A percentile compares a stretch with the other conserved stretches of the same genome.
phyloP scores from a whole-genome alignment of 1,284 basidiomycete species.

The Stereum hirsutum region DNA sequence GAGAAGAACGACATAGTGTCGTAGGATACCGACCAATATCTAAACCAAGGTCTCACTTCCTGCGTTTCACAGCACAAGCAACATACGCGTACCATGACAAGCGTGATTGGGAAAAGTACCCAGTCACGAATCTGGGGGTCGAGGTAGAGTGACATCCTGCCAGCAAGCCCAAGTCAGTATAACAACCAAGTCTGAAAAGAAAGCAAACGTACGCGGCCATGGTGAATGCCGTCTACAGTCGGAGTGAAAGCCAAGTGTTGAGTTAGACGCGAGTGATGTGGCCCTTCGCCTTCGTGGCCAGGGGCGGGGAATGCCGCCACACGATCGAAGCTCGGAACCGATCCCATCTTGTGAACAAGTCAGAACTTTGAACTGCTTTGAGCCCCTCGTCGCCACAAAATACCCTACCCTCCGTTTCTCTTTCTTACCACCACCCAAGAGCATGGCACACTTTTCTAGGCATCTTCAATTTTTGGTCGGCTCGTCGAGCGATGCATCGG shows the following conservation, averaged over 20 bases:
- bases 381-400: too few relatives aligned
- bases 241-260: too few relatives aligned
- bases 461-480: conserved; percentile 23
- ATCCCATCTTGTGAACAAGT: too few relatives aligned
- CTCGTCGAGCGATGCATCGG: conserved; percentile 18
- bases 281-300: too few relatives aligned
- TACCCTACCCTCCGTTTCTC: neutral
- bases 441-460: conserved; percentile 14
- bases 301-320: too few relatives aligned
- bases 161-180: neutral
- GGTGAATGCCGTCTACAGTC: neutral
- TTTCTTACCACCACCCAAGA: neutral
- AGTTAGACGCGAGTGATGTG: too few relatives aligned
- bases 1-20: conserved; percentile 88
- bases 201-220: neutral
- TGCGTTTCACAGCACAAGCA: neutral
- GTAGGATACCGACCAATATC: conserved; percentile 90
- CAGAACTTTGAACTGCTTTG: too few relatives aligned
- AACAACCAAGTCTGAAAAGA: neutral
- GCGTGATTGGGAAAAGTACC: conserved; percentile 95
- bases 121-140: conserved; percentile 92
- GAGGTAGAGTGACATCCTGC: conserved; percentile 64
- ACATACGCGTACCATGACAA: conserved; percentile 79
- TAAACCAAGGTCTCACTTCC: conserved; percentile 21
- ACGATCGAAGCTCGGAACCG: too few relatives aligned